Conservation (phyloP, 805 yeast genomes). For the Starmerella floris region DNA sequence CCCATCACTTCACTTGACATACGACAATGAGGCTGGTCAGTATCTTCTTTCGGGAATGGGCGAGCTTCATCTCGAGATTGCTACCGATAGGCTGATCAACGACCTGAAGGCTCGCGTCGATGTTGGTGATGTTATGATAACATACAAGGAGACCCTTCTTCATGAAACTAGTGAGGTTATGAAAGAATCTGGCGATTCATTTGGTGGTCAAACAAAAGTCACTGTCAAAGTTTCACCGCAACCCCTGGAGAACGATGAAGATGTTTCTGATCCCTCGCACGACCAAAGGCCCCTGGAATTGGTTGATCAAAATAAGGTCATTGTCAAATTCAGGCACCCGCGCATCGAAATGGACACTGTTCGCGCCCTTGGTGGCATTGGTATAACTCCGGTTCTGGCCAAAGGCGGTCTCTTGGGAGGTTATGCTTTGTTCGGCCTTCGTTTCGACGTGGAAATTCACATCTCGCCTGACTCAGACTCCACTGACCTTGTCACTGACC, state of each 20-base stretch:
- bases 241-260: background rate
- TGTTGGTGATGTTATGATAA: conserved; percentile 73
- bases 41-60: conserved; percentile 92
- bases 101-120: conserved; percentile 74
- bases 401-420: conserved; percentile 33
- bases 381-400: conserved; percentile 32
- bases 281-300: background rate
- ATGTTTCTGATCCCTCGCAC: background rate
- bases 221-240: background rate
- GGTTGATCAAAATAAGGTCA: conserved; percentile 7
- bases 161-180: conserved; percentile 4
- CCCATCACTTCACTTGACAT: conserved; percentile 62
- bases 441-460: conserved; percentile 42
- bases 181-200: background rate
- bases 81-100: conserved; percentile 59
- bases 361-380: conserved; percentile 21
- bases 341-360: conserved; percentile 24
- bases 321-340: conserved; percentile 19
- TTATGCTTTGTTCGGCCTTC: conserved; percentile 47
- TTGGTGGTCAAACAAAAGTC: conserved; percentile 11
- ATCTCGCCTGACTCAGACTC: conserved; percentile 39
- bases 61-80: conserved; percentile 84
- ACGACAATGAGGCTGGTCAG: conserved; percentile 78
- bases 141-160: conserved; percentile 63
- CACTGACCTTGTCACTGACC: conserved; percentile 32